Evolutionary conservation across 192 early-diverging fungal species (phyloP), one percentile per base, ranked within the genome.

Genomic region (Umbelopsis sp.): DNA sequence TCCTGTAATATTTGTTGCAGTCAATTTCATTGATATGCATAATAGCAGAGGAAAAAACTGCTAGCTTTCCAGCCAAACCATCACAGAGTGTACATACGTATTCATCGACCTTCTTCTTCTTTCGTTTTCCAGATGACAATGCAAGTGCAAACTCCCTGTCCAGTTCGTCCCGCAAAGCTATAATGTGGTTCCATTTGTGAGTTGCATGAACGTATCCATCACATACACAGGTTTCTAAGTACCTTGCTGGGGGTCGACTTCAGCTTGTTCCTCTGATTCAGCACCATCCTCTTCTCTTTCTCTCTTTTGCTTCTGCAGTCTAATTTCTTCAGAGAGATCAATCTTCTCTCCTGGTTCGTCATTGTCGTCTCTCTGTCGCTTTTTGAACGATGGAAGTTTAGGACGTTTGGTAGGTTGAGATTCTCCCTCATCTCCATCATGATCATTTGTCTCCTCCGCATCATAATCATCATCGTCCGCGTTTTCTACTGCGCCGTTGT

Each of bases 31-130:
- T n/a, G n/a, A n/a, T n/a, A n/a, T n/a, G n/a, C n/a, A n/a, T n/a
- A n/a, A n/a, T n/a, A n/a, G n/a, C n/a, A n/a, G n/a, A n/a, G n/a
- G n/a, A n/a, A n/a, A n/a, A n/a, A n/a, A n/a, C n/a, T n/a, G n/a
- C n/a, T n/a, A n/a, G n/a, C n/a, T n/a, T n/a, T n/a, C n/a, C n/a
- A n/a, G n/a, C n/a, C n/a, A n/a, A n/a, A n/a, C n/a, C 0, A 5
- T 52, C n/a, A 29, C 22, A n/a, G 22, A 31, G 26, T 2, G 11
- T 43, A 71, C 70, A 8, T 59, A 71, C 70, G 17, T 81, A 72
- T 29, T 70, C 79, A 5, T 81, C 79, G 24, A 71, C 69, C 45
- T 59, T 69, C 78, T 79, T 79, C 77, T 75, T 76, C 43, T 71
- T 74, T 52, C 70, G 70, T 53, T 81, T 81, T n/a, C 75, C 75